These are phyloP conservation scores for Cochlearia excelsa DNA, from an alignment of 345 rosid species.

Conservation along the genomic window DNA sequence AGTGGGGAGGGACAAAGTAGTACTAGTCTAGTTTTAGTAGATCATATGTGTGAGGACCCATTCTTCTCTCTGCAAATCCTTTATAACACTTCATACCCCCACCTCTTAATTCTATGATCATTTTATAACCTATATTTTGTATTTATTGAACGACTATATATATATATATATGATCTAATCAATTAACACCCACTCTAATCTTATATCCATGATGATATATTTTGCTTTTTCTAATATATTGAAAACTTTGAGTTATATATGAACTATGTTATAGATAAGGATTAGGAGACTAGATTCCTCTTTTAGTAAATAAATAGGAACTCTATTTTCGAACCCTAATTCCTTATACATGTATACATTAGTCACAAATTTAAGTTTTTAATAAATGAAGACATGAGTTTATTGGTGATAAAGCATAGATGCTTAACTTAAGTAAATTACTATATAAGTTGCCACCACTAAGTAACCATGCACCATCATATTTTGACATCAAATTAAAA, in stretches of 20 bases:
- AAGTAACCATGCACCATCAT: conserved; percentile 25
- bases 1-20: conserved; percentile 33
- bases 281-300: conserved; percentile 1
- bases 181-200: conserved; percentile 5
- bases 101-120: conserved; percentile 7
- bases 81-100: conserved; percentile 35
- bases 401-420: conserved; percentile 25
- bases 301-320: conserved; percentile 24
- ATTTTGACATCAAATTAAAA: conserved; percentile 25
- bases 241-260: no score
- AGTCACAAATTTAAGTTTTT: neutral
- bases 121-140: conserved; percentile 12
- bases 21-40: conserved; percentile 40
- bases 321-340: conserved; percentile 34
- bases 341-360: neutral
- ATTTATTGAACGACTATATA: neutral
- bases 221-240: no score
- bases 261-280: no score
- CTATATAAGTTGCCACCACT: conserved; percentile 32
- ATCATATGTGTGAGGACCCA: conserved; percentile 37
- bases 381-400: conserved; percentile 8
- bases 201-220: no score
- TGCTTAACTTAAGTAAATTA: conserved; percentile 36
- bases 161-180: neutral
- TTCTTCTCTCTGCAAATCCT: conserved; percentile 25